Conservation (phyloP, 768 basidiomycete genomes). For the Phanerodontia chrysosporium region DNA sequence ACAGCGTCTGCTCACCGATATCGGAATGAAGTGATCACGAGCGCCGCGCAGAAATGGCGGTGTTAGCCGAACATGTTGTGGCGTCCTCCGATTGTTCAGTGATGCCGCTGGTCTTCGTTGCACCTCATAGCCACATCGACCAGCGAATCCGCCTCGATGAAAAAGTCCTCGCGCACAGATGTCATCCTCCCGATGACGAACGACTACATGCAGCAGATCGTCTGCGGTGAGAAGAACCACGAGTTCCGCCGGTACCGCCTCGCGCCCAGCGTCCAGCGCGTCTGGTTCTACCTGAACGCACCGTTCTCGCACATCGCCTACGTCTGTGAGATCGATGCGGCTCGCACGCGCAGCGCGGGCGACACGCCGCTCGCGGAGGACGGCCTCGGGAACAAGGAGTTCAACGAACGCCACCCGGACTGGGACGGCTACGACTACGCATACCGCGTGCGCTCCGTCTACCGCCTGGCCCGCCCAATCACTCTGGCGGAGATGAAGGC, state of each 20-base stretch:
- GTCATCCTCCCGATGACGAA: neutral
- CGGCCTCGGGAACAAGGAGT: constrained; percentile 24
- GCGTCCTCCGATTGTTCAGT: no score
- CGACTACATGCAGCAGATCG: neutral
- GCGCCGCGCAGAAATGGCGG: no score
- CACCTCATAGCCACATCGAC: no score
- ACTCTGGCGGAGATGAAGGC: constrained; percentile 17
- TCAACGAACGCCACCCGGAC: constrained; percentile 21
- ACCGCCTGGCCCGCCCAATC: constrained; percentile 15
- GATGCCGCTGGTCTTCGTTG: no score
- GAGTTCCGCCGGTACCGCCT: constrained; percentile 31
- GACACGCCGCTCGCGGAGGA: constrained; percentile 22
- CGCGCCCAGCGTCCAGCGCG: constrained; percentile 20
- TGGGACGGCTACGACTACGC: constrained; percentile 26
- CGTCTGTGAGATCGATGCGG: constrained; percentile 26
- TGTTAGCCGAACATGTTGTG: no score
- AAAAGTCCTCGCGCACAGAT: neutral
- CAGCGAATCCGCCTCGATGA: no score
- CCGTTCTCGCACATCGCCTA: constrained; percentile 23
- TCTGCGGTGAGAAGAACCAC: constrained; percentile 1
- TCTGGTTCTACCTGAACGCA: constrained; percentile 28
- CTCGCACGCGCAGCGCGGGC: constrained; percentile 19
- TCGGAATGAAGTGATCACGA: no score
- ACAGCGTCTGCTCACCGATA: no score
- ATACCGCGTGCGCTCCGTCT: constrained; percentile 22